Conservation (phyloP, 257 asterid species). For the Fraxinus pennsylvanica region DNA sequence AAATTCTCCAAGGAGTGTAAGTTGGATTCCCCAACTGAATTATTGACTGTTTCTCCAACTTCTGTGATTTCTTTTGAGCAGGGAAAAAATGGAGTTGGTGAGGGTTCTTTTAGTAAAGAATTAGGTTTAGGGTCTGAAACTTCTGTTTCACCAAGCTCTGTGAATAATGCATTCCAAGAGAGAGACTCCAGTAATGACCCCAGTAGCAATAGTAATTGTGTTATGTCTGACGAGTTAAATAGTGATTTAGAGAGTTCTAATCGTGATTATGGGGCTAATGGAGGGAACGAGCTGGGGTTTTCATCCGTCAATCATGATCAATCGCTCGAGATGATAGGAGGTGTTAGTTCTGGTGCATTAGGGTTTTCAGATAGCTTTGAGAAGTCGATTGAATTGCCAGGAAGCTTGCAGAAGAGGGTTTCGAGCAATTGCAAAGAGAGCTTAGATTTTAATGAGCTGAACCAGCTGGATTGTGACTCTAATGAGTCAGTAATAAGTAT, state of each 20-base stretch:
- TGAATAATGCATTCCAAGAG: conserved; percentile 48
- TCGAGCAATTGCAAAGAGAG: conserved; percentile 60
- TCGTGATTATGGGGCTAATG: conserved; percentile 44
- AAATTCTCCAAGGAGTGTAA: conserved; percentile 63
- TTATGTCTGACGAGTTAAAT: conserved; percentile 63
- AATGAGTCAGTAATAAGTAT: conserved; percentile 78
- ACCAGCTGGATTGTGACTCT: conserved; percentile 80
- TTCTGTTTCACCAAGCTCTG: conserved; percentile 80
- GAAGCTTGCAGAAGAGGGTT: conserved; percentile 50
- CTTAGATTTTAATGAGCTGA: conserved; percentile 60
- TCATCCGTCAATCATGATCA: conserved; percentile 52
- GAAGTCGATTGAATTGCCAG: conserved; percentile 66
- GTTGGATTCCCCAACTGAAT: conserved; percentile 49
- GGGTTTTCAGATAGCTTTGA: conserved; percentile 65
- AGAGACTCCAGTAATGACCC: conserved; percentile 41
- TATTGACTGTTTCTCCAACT: conserved; percentile 83
- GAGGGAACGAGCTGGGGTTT: conserved; percentile 50
- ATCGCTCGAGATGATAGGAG: conserved; percentile 60
- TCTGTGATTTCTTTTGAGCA: conserved; percentile 84
- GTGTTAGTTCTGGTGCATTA: conserved; percentile 61
- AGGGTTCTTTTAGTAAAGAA: conserved; percentile 72
- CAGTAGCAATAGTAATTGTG: conserved; percentile 37
- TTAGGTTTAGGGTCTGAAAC: conserved; percentile 71
- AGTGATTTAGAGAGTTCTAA: conserved; percentile 54
- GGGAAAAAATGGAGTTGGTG: conserved; percentile 56